phyloP scores from a whole-genome alignment of 306 rosid genomes.

The Ceratonia siliqua region DNA sequence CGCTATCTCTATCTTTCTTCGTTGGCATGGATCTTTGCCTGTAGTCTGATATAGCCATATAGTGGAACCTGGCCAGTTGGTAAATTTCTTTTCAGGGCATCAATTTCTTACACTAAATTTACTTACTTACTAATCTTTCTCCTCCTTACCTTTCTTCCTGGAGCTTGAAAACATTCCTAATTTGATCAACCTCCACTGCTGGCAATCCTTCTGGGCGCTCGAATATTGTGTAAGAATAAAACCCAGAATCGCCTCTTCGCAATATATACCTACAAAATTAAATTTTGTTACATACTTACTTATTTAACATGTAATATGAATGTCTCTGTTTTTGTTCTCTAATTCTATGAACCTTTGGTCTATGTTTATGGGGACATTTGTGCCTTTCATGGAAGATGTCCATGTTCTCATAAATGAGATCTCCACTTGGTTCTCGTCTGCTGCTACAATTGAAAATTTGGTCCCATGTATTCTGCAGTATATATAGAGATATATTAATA shows the following conservation, averaged over 20 bases:
- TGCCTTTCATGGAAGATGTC: constrained; percentile 41
- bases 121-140: not conserved
- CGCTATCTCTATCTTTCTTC: constrained; percentile 48
- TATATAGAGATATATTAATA: constrained; percentile 3
- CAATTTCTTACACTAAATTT: not conserved
- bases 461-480: constrained; percentile 57
- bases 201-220: constrained; percentile 68
- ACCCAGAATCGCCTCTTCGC: constrained; percentile 63
- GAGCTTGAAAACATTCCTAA: constrained; percentile 66
- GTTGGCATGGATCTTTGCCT: constrained; percentile 76
- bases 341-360: constrained; percentile 64
- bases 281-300: not conserved
- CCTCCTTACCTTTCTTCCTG: constrained; percentile 42
- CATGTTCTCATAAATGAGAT: constrained; percentile 66
- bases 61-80: constrained; percentile 48
- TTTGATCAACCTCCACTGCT: constrained; percentile 53
- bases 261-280: constrained; percentile 56
- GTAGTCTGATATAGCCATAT: constrained; percentile 65
- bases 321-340: not conserved
- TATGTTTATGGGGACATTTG: constrained; percentile 55
- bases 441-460: constrained; percentile 37
- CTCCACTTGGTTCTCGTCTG: constrained; percentile 50
- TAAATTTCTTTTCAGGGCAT: not conserved
- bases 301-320: not conserved
- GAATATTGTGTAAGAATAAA: constrained; percentile 64